Evolutionary conservation across 2,329 filamentous ascomycete species (phyloP).

Genomic region (Botryotinia calthae): DNA sequence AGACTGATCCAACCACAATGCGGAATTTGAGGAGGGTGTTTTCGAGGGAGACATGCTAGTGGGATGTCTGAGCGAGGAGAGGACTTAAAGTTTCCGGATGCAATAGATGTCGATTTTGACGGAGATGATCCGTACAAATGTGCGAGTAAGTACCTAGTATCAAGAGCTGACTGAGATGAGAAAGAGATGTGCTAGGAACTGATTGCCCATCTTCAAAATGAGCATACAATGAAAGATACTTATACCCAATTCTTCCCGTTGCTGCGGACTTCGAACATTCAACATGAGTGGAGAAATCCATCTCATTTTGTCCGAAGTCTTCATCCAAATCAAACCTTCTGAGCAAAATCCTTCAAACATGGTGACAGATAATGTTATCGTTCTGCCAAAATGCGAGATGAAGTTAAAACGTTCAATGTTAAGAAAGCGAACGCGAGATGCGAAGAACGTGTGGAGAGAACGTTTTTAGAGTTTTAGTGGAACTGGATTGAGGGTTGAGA

Average conservation of each 20-base stretch:
- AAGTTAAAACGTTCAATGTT: not conserved
- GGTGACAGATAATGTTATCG: not conserved
- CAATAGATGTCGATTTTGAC: not conserved
- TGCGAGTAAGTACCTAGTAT: not conserved
- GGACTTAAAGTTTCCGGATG: not conserved
- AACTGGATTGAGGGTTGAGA: not conserved
- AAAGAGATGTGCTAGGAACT: not conserved
- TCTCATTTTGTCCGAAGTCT: not conserved
- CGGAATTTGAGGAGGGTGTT: conserved; percentile 10
- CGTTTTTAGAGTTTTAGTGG: not conserved
- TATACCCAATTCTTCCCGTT: not conserved
- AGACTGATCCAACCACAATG: conserved; percentile 29
- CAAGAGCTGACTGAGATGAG: not conserved
- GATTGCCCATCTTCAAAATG: not conserved
- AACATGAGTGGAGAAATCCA: not conserved
- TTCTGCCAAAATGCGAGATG: not conserved
- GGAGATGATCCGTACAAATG: not conserved
- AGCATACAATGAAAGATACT: conserved; percentile 3
- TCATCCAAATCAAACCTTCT: not conserved
- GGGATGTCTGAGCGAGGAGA: not conserved
- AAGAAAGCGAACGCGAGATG: not conserved
- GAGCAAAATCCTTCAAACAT: not conserved
- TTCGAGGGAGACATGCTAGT: not conserved
- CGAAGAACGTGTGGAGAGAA: not conserved
- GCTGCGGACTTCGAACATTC: not conserved